Percentiles rank a stretch among this genome's conserved stretches.
Conservation (phyloP, 106 monocot species). For the Platanthera zijinensis region DNA sequence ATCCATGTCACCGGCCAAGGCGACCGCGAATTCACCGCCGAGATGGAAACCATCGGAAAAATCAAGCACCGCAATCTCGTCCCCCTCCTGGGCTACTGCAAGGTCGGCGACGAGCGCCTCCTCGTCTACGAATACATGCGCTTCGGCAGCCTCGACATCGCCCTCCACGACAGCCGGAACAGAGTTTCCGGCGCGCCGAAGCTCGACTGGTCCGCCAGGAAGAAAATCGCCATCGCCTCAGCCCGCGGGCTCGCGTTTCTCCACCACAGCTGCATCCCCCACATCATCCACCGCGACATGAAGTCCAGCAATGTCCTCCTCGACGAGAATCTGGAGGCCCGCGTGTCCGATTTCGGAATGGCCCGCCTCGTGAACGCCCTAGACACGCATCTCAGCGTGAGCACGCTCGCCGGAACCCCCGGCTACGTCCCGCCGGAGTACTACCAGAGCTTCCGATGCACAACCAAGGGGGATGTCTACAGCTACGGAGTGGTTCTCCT, state of each 20-base stretch:
- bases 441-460: constrained; percentile 89
- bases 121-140: constrained; percentile 87
- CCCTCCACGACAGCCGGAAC: constrained; percentile 28
- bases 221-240: constrained; percentile 62
- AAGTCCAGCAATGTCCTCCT: constrained; percentile 74
- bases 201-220: constrained; percentile 59
- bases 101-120: constrained; percentile 71
- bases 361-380: constrained; percentile 60
- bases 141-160: constrained; percentile 61
- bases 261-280: constrained; percentile 75
- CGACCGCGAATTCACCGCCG: constrained; percentile 80
- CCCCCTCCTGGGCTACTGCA: constrained; percentile 80
- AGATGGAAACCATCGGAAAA: constrained; percentile 91
- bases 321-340: constrained; percentile 51
- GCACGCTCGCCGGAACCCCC: constrained; percentile 71
- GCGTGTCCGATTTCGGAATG: constrained; percentile 87
- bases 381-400: constrained; percentile 80
- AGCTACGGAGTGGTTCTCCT: constrained; percentile 76
- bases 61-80: constrained; percentile 82
- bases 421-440: constrained; percentile 95
- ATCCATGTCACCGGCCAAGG: constrained; percentile 56
- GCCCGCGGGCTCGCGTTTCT: constrained; percentile 76
- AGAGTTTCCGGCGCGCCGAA: background rate
- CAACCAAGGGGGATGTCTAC: constrained; percentile 77
- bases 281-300: constrained; percentile 81